Conservation (phyloP, 192 early-diverging fungal species). For the Cetraspora pellucida region DNA sequence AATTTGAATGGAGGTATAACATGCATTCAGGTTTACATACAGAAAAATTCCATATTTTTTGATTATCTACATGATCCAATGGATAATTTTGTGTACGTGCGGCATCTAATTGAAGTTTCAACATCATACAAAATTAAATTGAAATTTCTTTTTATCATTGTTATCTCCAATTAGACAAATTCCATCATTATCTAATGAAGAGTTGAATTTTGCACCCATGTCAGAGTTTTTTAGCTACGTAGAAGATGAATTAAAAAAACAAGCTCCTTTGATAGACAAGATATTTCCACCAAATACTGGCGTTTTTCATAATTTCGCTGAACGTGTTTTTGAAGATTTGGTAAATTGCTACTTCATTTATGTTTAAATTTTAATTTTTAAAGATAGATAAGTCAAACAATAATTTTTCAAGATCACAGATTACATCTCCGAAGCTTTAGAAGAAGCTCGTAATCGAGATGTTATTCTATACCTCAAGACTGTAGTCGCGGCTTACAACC, state of each 20-base stretch:
- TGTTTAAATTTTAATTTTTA: not conserved
- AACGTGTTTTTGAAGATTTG: slow-evolving; percentile 82
- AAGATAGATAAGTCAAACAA: not conserved
- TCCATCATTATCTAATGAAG: not conserved
- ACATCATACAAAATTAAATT: not conserved
- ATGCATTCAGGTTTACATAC: slow-evolving; percentile 76
- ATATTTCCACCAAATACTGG: slow-evolving; percentile 72
- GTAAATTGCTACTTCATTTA: slow-evolving; percentile 34
- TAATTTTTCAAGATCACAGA: slow-evolving; percentile 61
- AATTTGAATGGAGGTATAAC: slow-evolving; percentile 74
- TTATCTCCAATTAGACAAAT: not conserved
- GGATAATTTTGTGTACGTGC: slow-evolving; percentile 56
- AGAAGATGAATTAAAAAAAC: slow-evolving; percentile 66
- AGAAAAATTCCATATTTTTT: slow-evolving; percentile 85
- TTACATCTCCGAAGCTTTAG: slow-evolving; percentile 67
- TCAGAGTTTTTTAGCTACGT: slow-evolving; percentile 67
- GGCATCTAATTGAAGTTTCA: not conserved
- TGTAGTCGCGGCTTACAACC: slow-evolving; percentile 60
- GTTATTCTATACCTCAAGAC: slow-evolving; percentile 69
- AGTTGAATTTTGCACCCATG: slow-evolving; percentile 42
- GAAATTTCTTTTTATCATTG: not conserved
- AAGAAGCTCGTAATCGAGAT: slow-evolving; percentile 62
- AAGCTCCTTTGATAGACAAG: slow-evolving; percentile 62
- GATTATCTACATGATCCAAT: slow-evolving; percentile 65
- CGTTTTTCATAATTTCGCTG: slow-evolving; percentile 71